A percentile compares a stretch with the other conserved stretches of the same genome.
These are phyloP conservation scores for Plantago lanceolata DNA, from an alignment of 305 asterid genomes.

Conservation along the genomic window DNA sequence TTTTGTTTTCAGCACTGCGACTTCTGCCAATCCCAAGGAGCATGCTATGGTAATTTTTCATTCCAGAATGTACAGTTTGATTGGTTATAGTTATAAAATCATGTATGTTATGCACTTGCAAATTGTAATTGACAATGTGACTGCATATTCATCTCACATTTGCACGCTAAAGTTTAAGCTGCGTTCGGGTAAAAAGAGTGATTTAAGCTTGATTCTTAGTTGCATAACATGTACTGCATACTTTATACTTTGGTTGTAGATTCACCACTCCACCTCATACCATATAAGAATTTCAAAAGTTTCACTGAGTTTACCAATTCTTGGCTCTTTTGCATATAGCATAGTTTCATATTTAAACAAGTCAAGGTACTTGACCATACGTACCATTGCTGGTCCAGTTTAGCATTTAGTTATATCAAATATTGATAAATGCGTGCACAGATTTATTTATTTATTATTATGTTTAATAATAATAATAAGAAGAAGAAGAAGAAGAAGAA, in stretches of 20 bases:
- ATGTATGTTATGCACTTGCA: neutral
- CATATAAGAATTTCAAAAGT: slow-evolving; percentile 10
- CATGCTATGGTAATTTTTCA: slow-evolving; percentile 71
- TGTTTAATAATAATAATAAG: no score
- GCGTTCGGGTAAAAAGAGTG: neutral
- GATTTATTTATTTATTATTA: no score
- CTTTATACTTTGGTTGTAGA: neutral
- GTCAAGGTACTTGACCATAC: slow-evolving; percentile 14
- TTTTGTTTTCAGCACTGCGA: slow-evolving; percentile 87
- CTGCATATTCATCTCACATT: neutral
- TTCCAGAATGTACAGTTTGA: slow-evolving; percentile 17
- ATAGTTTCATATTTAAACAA: neutral
- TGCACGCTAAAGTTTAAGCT: no score
- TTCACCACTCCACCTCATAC: slow-evolving; percentile 8
- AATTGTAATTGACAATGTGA: neutral
- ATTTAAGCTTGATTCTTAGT: slow-evolving; percentile 14
- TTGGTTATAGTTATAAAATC: neutral
- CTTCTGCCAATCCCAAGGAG: slow-evolving; percentile 88
- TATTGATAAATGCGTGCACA: slow-evolving; percentile 6
- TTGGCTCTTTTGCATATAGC: slow-evolving; percentile 1
- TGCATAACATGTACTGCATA: slow-evolving; percentile 12
- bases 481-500: no score
- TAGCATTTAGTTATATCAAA: slow-evolving; percentile 12
- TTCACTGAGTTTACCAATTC: slow-evolving; percentile 4
- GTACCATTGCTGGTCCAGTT: slow-evolving; percentile 1